Conservation (phyloP, 805 yeast genomes). For the Candida boleticola region DNA sequence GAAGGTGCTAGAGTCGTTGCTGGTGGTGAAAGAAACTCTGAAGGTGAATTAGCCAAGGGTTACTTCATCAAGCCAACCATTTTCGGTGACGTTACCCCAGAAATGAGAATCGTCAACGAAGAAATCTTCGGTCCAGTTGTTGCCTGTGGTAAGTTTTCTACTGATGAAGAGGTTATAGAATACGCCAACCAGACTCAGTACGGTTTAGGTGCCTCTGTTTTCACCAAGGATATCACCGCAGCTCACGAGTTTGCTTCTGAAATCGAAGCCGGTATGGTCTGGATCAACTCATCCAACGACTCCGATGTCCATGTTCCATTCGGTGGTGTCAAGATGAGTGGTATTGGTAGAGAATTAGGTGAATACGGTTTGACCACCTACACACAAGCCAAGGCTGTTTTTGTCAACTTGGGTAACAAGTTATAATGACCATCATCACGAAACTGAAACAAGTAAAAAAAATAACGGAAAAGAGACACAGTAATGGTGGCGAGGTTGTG, state of each 20-base stretch:
- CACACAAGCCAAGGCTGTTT: conserved; percentile 75
- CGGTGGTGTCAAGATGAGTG: conserved; percentile 79
- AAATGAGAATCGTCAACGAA: conserved; percentile 67
- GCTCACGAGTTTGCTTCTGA: conserved; percentile 65
- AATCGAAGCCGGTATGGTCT: conserved; percentile 42
- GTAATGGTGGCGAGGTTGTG: not conserved
- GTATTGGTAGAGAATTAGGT: conserved; percentile 81
- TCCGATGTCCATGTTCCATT: conserved; percentile 54
- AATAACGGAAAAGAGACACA: no score
- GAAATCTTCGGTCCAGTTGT: conserved; percentile 91
- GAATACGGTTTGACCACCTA: conserved; percentile 68
- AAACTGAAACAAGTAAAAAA: not conserved
- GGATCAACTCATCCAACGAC: conserved; percentile 48
- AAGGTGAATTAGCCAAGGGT: conserved; percentile 46
- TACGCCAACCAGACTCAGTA: conserved; percentile 72
- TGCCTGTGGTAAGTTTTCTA: conserved; percentile 58
- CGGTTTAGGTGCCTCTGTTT: conserved; percentile 82
- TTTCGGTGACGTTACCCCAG: conserved; percentile 65
- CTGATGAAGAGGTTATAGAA: conserved; percentile 65
- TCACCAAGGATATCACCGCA: conserved; percentile 61
- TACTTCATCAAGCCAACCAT: conserved; percentile 74
- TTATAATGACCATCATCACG: conserved; percentile 26
- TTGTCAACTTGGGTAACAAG: conserved; percentile 59
- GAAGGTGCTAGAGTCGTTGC: conserved; percentile 42
- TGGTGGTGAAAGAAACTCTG: conserved; percentile 44